Base-by-base conservation (phyloP, 208 protist species). In the Leishmania braziliensis region DNA sequence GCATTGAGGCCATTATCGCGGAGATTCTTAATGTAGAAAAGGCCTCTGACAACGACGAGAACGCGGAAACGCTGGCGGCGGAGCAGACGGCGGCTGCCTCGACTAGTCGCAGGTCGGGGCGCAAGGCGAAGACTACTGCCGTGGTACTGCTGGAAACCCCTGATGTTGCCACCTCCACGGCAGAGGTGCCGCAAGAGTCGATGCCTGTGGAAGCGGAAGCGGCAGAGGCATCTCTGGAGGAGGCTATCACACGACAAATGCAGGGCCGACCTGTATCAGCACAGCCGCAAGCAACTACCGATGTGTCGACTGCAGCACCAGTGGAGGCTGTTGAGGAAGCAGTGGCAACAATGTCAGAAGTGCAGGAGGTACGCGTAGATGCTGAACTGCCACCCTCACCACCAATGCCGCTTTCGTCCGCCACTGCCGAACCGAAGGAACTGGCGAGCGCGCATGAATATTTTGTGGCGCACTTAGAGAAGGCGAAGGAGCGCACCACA, bases 401-500 rank as follows among this genome's bases (percentile, higher is more conserved):
- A 53, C 33, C 48, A 29, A 18, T 16, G 33, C 39, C 33, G 23
- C 74, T 20, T 36, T 14, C 9, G 43, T 9, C 20, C 33, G 43
- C 50, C 14, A n/a, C 76, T 5, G 54, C 65, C 68, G 60, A 77
- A 39, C 23, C 62, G 2, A 63, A 65, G 3, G 74, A 82, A 2
- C 73, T 86, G 36, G 63, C 60, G 33, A 77, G 66, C 5, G 77
- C 71, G 78, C 82, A 82, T 60, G 66, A 82, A 14, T 66, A 86
- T 56, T 81, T 82, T 33, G 77, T 82, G 51, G 72, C 66, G 18
- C 72, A 86, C 75, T 65, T 86, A 79, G 78, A 86, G 36, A 82
- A 82, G 66, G 82, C 72, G 26, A 86, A 82, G 65, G 65, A 62
- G 23, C 77, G 74, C 23, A 69, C 77, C 36, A 62, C 77, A 5